Evolutionary conservation across 1,284 basidiomycete genomes (phyloP), one percentile per base, ranked within the genome.

Genomic region (Rhodotorula sp.): DNA sequence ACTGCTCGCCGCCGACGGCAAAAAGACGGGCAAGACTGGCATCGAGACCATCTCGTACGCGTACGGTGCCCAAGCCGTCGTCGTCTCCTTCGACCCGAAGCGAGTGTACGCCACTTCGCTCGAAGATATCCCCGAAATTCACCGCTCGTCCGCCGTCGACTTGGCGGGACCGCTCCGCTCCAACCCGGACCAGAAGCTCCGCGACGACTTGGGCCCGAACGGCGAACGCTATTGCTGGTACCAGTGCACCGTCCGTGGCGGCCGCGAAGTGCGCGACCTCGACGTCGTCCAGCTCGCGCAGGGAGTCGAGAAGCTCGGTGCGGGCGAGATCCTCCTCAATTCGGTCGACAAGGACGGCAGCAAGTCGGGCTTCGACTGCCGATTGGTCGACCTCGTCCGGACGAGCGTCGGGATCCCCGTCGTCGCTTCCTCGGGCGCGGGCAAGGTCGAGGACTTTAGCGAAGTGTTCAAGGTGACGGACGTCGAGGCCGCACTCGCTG

Each of bases 31-130:
- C 54, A 63, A 72, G 64, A 95, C 93, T 74, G 91, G 90, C 24
- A 97, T 99, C 77, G 95, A 98, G 83, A 90, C 88, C 6, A 99
- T 99, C 79, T 90, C 94, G 5, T 84, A 84, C 60, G 89, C 86
- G 51, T 99, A 99, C 81, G 96, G 96, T n/a, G 86, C 87, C 17
- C 95, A 99, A 80, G 96, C 96, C 1, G 94, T 99, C 63, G 96
- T 99, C 20, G 95, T 99, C 42, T 97, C 94, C 53, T 88, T 99
- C 76, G 96, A 99, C 83, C 96, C 96, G 4, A 89, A 89, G 76
- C 84, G 94, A 60, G 91, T 90, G 26, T 97, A 93, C 82, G 88
- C 96, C 76, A 86, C 89, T 75, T 84, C 86, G 0, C 79, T 82
- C 37, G 77, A 79, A 69, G 77, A 85, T 82, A 42, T 91, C 87